Conservation (phyloP, 1,284 basidiomycete species). For the Cryptococcus sp. region DNA sequence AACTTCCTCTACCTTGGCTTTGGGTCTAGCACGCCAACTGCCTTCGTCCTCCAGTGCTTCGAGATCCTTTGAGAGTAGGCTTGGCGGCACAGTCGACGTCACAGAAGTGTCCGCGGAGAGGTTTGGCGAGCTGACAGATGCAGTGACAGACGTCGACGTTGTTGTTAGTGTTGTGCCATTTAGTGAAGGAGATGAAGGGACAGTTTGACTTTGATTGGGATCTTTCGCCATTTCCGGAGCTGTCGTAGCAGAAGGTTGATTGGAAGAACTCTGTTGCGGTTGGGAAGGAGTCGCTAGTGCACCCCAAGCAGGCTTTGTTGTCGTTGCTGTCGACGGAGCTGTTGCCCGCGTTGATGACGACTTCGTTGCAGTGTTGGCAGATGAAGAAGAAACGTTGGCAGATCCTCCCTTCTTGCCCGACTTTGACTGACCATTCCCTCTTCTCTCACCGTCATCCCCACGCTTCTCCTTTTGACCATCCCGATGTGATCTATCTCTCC, state of each 20-base stretch:
- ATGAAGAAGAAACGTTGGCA: background rate
- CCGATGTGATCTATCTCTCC: constrained; percentile 29
- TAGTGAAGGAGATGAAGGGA: constrained; percentile 28
- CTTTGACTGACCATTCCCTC: constrained; percentile 10
- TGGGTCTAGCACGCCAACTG: constrained; percentile 35
- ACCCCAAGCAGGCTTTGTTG: constrained; percentile 37
- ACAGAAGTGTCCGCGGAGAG: constrained; percentile 21
- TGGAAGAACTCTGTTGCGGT: constrained; percentile 2
- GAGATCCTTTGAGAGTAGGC: constrained; percentile 15
- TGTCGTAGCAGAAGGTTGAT: constrained; percentile 2
- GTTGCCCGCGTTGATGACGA: constrained; percentile 8
- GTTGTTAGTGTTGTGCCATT: constrained; percentile 24
- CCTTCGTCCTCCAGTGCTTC: constrained; percentile 28
- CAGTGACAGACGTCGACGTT: constrained; percentile 20
- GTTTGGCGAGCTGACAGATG: constrained; percentile 24
- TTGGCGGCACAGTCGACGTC: constrained; percentile 18
- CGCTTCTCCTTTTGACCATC: constrained; percentile 18
- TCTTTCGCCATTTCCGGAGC: constrained; percentile 2
- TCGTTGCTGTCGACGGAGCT: constrained; percentile 4
- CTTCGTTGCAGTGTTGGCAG: constrained; percentile 1
- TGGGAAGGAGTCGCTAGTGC: constrained; percentile 10
- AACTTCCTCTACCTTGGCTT: constrained; percentile 14
- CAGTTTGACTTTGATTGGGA: constrained; percentile 7
- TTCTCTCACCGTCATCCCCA: constrained; percentile 15
- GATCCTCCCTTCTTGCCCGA: constrained; percentile 9